A percentile compares a stretch with the other conserved stretches of the same genome.
Evolutionary conservation across 352 stramenopile species (phyloP).

Genomic region (Globisporangium alternatum): DNA sequence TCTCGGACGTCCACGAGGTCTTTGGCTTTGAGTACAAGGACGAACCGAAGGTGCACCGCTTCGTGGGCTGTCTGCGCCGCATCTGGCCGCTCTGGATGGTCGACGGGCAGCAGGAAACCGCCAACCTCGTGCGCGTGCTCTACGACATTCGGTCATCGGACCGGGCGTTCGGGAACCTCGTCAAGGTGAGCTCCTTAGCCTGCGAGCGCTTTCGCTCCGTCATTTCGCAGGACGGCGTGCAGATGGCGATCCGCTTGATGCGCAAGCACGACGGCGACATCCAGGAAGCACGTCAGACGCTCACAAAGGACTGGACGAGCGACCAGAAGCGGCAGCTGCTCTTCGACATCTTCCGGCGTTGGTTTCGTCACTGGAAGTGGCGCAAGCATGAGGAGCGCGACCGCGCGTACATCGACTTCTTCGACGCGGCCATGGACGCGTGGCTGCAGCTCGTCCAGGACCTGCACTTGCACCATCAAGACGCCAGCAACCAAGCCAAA

Average conservation of each 20-base stretch:
- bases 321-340: slow-evolving; percentile 47
- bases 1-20: slow-evolving; percentile 61
- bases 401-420: slow-evolving; percentile 45
- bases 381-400: slow-evolving; percentile 24
- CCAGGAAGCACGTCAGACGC: slow-evolving; percentile 25
- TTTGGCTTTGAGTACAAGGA: slow-evolving; percentile 60
- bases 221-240: slow-evolving; percentile 43
- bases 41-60: slow-evolving; percentile 59
- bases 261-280: slow-evolving; percentile 29
- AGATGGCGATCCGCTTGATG: slow-evolving; percentile 38
- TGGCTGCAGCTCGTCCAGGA: slow-evolving; percentile 64
- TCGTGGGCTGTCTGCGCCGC: slow-evolving; percentile 46
- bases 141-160: slow-evolving; percentile 61
- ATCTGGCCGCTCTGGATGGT: slow-evolving; percentile 82
- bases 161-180: slow-evolving; percentile 52
- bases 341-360: slow-evolving; percentile 39
- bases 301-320: slow-evolving; percentile 32
- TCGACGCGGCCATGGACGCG: slow-evolving; percentile 53
- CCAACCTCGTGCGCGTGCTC: slow-evolving; percentile 59
- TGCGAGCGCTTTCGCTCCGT: slow-evolving; percentile 46
- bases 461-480: slow-evolving; percentile 24
- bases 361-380: slow-evolving; percentile 40
- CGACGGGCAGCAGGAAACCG: slow-evolving; percentile 55
- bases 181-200: slow-evolving; percentile 47
- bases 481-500: background rate